Conservation (phyloP, 1,284 basidiomycete genomes). For the Cryptococcus hybrid region DNA sequence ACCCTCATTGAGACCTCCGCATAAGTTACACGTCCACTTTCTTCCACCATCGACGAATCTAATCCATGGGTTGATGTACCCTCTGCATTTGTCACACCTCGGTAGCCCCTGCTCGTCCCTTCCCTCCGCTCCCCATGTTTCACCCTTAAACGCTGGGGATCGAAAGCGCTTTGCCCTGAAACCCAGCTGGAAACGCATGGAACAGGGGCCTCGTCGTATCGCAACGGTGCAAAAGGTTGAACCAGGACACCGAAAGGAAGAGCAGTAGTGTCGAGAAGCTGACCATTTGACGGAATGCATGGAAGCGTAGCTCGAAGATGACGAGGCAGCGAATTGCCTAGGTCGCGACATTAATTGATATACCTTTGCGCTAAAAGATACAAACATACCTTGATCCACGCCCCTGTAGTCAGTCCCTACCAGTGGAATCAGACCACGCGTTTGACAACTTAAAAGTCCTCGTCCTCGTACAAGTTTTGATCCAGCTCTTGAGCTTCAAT, state of each 20-base stretch:
- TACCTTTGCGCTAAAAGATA: neutral
- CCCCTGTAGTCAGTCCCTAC: constrained; percentile 84
- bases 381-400: constrained; percentile 79
- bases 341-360: neutral
- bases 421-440: constrained; percentile 73
- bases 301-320: constrained; percentile 67
- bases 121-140: constrained; percentile 1
- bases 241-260: constrained; percentile 82
- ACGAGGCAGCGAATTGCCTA: constrained; percentile 68
- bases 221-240: constrained; percentile 85
- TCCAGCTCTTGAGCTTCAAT: constrained; percentile 81
- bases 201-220: constrained; percentile 75
- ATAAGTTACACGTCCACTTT: constrained; percentile 92
- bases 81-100: constrained; percentile 81
- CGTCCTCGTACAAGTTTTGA: constrained; percentile 75
- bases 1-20: constrained; percentile 79
- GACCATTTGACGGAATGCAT: constrained; percentile 73
- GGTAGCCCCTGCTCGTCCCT: constrained; percentile 65
- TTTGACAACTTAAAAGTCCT: constrained; percentile 72
- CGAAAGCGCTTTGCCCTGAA: constrained; percentile 43
- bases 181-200: constrained; percentile 63
- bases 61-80: constrained; percentile 95
- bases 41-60: constrained; percentile 80
- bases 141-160: constrained; percentile 65
- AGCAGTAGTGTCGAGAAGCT: constrained; percentile 75